phyloP scores from a whole-genome alignment of 1,284 basidiomycete species.

The Grifola frondosa region DNA sequence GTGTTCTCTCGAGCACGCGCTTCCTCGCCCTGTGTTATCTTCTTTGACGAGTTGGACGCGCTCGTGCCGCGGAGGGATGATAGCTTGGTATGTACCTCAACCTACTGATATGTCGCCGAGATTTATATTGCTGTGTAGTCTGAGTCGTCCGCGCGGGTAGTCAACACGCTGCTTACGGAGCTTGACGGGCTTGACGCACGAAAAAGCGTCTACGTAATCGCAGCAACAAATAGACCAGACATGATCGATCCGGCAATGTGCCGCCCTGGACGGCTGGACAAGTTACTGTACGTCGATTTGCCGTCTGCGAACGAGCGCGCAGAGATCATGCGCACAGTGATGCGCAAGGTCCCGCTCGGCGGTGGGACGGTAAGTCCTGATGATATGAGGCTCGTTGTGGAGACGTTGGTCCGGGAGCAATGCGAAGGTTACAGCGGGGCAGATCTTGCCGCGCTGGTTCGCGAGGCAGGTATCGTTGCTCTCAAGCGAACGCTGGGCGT shows the following conservation, averaged over 20 bases:
- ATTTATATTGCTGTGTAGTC: conserved; percentile 51
- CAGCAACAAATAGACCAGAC: conserved; percentile 97
- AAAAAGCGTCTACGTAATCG: conserved; percentile 93
- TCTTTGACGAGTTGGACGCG: conserved; percentile 97
- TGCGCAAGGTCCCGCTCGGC: conserved; percentile 72
- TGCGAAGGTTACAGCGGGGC: conserved; percentile 91
- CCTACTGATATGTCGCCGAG: not conserved
- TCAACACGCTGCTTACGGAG: conserved; percentile 96
- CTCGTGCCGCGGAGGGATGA: conserved; percentile 94
- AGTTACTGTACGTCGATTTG: conserved; percentile 94
- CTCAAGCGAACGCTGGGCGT: conserved; percentile 70
- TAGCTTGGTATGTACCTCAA: conserved; percentile 60
- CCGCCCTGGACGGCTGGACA: conserved; percentile 93
- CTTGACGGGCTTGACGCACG: conserved; percentile 92
- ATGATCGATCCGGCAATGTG: conserved; percentile 99
- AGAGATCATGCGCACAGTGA: conserved; percentile 82
- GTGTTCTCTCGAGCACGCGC: conserved; percentile 89
- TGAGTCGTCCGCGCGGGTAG: conserved; percentile 94
- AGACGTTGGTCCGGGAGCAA: conserved; percentile 50
- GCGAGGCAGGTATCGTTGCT: conserved; percentile 89
- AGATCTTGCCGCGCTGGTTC: conserved; percentile 82
- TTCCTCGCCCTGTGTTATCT: conserved; percentile 88
- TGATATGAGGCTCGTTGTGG: conserved; percentile 37
- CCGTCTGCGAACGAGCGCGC: conserved; percentile 76
- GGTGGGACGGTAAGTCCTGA: conserved; percentile 26